Base-by-base conservation (phyloP, 306 rosid genomes). In the Ziziphus jujuba region DNA sequence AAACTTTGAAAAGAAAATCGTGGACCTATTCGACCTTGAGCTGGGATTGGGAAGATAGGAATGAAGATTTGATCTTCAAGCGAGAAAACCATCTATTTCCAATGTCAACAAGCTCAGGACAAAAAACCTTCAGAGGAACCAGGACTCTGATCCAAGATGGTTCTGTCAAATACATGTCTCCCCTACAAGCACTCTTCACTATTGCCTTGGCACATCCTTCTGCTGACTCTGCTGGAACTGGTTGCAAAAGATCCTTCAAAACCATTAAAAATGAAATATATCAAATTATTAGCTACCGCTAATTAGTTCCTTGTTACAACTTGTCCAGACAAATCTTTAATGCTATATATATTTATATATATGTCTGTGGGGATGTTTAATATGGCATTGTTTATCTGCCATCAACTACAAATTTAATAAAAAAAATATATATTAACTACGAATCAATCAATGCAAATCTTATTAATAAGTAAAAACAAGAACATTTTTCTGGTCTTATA, bases 141-240 rank as follows among this genome's bases (percentile, higher is more conserved):
- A 31, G 49, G 5, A 47, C 5, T 45, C 20, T 12, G 16, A 70
- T 40, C 87, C 84, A 75, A 3, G 70, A 6, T 28, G 81, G 84
- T 76, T 63, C 79, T 12, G 74, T 79, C 58, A 79, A 20, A 70
- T 59, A 56, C 75, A 54, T 59, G 21, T 82, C 62, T 60, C 87
- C 87, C 31, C 79, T 33, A 56, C 81, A 78, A 7, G 67, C 77
- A 16, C 79, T 70, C 4, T 57, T 64, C 47, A 82, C 80, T 4
- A 75, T 73, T 22, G 77, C 79, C 71, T 48, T 69, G 0, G 79
- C 74, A 14, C 75, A 75, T 35, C 34, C 59, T 52, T n/a, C 28
- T 61, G 64, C 20, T 22, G 79, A 61, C 66, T 24, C 62, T 11
- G 50, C 49, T 4, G 81, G 84, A 0, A 44, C 11, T 0, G 13